Evolutionary conservation across 345 rosid genomes (phyloP).

Genomic region (Hibiscus tridactylites): DNA sequence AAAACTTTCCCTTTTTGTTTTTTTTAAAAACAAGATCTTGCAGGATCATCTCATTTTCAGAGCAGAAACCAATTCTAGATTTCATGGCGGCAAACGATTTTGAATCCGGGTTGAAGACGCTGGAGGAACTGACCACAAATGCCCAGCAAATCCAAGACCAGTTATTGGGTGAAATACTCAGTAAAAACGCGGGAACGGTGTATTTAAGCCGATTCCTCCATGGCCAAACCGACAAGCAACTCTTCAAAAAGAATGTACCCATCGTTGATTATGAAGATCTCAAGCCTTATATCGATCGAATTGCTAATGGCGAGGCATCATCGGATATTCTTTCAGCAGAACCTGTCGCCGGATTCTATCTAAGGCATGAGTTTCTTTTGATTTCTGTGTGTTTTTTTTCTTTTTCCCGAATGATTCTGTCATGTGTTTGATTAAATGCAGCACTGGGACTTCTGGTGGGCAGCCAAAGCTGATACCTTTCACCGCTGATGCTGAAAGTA

Average conservation of each 20-base stretch:
- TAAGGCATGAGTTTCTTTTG: conserved; percentile 40
- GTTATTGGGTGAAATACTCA: conserved; percentile 47
- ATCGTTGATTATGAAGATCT: conserved; percentile 72
- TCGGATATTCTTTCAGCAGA: conserved; percentile 46
- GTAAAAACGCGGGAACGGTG: conserved; percentile 40
- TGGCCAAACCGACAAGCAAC: conserved; percentile 32
- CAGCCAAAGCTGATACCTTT: conserved; percentile 86
- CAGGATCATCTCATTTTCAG: neutral
- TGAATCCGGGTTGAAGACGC: conserved; percentile 16
- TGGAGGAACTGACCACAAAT: conserved; percentile 63
- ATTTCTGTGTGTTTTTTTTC: neutral
- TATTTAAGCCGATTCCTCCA: conserved; percentile 47
- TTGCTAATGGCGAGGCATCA: conserved; percentile 65
- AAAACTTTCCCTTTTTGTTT: too few relatives aligned
- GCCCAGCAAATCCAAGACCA: conserved; percentile 49
- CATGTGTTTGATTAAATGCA: conserved; percentile 18
- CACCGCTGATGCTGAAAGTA: conserved; percentile 67
- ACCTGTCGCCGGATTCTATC: conserved; percentile 64
- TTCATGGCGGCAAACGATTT: neutral
- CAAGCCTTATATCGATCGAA: conserved; percentile 58
- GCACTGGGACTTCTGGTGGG: conserved; percentile 92
- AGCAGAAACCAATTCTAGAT: neutral
- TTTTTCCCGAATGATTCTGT: neutral
- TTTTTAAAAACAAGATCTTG: neutral
- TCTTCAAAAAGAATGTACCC: conserved; percentile 62